phyloP scores from a whole-genome alignment of 495 filamentous ascomycete genomes.

The Neurospora tetrasperma region DNA sequence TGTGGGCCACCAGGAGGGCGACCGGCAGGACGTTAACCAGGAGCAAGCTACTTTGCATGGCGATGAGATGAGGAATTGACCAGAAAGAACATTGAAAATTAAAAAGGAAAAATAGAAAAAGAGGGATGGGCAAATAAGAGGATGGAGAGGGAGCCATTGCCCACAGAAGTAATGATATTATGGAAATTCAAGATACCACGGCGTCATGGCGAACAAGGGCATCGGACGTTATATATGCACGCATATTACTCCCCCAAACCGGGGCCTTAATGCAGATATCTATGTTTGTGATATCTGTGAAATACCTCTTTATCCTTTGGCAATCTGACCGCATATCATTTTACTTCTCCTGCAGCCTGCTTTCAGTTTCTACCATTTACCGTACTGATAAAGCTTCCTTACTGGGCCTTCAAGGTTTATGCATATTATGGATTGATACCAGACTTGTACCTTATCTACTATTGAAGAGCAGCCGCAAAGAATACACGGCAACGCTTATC shows the following conservation, averaged over 20 bases:
- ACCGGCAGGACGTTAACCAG: background rate
- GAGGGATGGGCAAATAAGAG: no score
- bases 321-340: background rate
- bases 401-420: no score
- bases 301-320: background rate
- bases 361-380: background rate
- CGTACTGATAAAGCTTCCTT: no score
- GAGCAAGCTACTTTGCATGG: background rate
- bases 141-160: no score
- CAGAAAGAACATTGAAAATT: background rate
- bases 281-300: background rate
- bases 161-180: background rate
- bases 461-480: no score
- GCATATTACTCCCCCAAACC: background rate
- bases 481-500: background rate
- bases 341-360: background rate
- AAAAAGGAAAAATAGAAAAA: background rate
- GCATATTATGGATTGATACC: no score
- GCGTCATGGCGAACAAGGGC: background rate
- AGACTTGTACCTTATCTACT: no score
- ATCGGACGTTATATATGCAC: background rate
- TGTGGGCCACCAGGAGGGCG: background rate
- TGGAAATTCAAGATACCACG: background rate
- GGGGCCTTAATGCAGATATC: background rate
- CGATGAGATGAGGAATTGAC: background rate